These are phyloP conservation scores for Globisporangium carolinianum DNA, from an alignment of 352 stramenopile genomes.

Conservation along the genomic window DNA sequence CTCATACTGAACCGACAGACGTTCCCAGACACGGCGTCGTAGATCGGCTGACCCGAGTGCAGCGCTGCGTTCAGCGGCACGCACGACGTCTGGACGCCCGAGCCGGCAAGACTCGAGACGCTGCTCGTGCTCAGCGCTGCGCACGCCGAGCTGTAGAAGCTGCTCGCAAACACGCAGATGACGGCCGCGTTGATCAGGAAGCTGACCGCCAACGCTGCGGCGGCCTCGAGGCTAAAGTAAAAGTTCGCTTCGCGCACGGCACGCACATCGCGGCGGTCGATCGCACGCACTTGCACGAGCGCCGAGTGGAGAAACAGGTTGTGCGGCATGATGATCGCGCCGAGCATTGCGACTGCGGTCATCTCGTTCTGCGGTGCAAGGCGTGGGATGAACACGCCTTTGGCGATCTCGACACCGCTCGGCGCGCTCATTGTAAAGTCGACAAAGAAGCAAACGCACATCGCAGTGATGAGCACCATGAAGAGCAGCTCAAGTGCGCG, in stretches of 20 bases:
- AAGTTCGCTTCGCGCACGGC: conserved; percentile 56
- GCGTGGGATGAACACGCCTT: conserved; percentile 25
- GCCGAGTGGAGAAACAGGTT: conserved; percentile 91
- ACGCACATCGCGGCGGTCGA: conserved; percentile 7
- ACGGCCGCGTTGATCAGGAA: conserved; percentile 91
- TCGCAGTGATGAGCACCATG: conserved; percentile 77
- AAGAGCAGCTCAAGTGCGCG: conserved; percentile 82
- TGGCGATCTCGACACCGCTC: conserved; percentile 49
- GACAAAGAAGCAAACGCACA: conserved; percentile 86
- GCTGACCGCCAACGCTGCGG: conserved; percentile 75
- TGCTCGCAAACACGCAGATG: conserved; percentile 85
- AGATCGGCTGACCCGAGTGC: conserved; percentile 46
- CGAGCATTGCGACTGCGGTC: conserved; percentile 2
- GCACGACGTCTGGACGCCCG: conserved; percentile 60
- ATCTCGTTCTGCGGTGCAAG: conserved; percentile 1
- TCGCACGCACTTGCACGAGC: conserved; percentile 38
- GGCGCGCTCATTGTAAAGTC: conserved; percentile 37
- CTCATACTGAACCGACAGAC: conserved; percentile 20
- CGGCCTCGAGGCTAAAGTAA: conserved; percentile 85
- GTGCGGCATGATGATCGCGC: conserved; percentile 84
- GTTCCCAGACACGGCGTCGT: conserved; percentile 46
- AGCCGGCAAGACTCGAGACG: conserved; percentile 40
- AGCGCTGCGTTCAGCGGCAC: conserved; percentile 44
- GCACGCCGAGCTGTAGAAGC: conserved; percentile 75
- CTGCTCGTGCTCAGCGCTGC: conserved; percentile 37